phyloP scores from a whole-genome alignment of 768 basidiomycete species.

The Lanmaoa pseudosensibilis region DNA sequence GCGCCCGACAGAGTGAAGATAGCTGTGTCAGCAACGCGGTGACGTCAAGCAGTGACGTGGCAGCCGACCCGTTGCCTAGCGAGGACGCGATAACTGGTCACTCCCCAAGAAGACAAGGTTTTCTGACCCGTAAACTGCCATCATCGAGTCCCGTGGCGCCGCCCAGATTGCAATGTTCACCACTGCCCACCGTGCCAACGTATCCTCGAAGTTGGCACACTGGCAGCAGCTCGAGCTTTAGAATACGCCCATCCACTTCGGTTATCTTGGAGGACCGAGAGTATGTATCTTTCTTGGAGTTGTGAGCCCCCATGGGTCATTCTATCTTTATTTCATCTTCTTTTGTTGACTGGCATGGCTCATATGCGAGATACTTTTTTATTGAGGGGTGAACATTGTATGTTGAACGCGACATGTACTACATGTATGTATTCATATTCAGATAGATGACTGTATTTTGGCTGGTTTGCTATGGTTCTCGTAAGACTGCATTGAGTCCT shows the following conservation, averaged over 20 bases:
- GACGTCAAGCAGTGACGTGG: slow-evolving; percentile 3
- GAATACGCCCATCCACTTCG: background rate
- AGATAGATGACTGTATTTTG: background rate
- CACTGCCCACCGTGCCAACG: background rate
- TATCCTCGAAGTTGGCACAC: background rate
- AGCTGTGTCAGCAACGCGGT: background rate
- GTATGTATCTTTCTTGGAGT: slow-evolving; percentile 29
- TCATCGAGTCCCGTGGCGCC: background rate
- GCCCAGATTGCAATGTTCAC: background rate
- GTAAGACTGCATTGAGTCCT: background rate
- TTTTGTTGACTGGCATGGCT: background rate
- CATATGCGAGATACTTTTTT: background rate
- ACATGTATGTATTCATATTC: no score
- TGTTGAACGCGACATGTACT: no score
- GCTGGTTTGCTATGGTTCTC: background rate
- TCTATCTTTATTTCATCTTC: background rate
- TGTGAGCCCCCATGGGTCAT: slow-evolving; percentile 4
- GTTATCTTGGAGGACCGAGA: slow-evolving; percentile 17
- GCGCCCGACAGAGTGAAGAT: background rate
- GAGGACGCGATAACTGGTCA: background rate
- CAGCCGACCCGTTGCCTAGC: background rate
- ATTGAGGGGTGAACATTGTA: no score
- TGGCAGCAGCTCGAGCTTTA: background rate
- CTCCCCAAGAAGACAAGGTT: background rate
- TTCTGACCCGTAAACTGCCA: background rate